Evolutionary conservation across 2,329 filamentous ascomycete species (phyloP), one percentile per base, ranked within the genome.

Genomic region (Cyphellophora europaea): DNA sequence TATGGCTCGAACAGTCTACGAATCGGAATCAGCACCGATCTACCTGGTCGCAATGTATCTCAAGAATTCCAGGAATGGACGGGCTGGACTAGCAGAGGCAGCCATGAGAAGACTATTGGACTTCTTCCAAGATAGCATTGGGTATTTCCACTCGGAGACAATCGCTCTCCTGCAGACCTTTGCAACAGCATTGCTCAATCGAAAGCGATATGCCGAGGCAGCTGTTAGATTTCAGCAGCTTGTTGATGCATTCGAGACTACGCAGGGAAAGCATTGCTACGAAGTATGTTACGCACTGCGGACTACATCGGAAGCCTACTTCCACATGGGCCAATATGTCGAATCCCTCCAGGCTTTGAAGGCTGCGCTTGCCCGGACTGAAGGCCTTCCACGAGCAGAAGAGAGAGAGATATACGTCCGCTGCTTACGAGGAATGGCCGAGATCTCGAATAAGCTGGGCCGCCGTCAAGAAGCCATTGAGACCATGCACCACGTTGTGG

Each of bases 61-160:
- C 36, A 30, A 36, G 13, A 37, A 44, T 25, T 38, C 45, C 11
- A 38, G 37, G 1, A 30, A 37, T 12, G 45, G 44, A 6, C 38
- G 43, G 25, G 37, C 45, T 2, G 47, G 45, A 41, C 28, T 49
- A 8, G 47, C 47, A 5, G 39, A 48, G 27, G 38, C 43, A 4
- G 42, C 42, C 2, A 27, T 48, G 17, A 43, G 47, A 17, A 37
- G 41, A 27, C 32, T 49, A 29, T 40, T 49, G 10, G 47, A 46
- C 37, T 49, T 49, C 30, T 49, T 49, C 30, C 43, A 48, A 35
- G 47, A 49, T 28, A 43, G 45, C 27, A 49, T 49, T 23, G 47
- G 47, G 5, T 49, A 49, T 21, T 49, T 49, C 23, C 45, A 49
- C 19, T 33, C 41, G 4, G 47, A 49, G 33, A 49, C 47, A 2